Evolutionary conservation across 768 basidiomycete genomes (phyloP), one percentile per base, ranked within the genome.

Genomic region (Mycena floridula): DNA sequence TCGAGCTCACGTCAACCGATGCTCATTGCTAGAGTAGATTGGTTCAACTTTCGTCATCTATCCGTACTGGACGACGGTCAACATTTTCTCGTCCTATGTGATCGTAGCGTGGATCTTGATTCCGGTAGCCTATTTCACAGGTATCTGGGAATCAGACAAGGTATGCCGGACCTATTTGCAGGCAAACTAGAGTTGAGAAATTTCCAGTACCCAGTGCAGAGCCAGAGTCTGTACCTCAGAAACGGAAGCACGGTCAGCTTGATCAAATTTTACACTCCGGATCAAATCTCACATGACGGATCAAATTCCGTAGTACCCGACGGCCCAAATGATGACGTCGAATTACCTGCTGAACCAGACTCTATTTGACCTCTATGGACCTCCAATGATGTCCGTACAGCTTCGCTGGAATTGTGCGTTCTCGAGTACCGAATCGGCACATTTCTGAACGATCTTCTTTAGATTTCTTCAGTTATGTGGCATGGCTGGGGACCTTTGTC

Each of bases 41-140:
- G 48, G 51, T 25, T 58, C 57, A 11, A 25, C 51, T 8, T 37
- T 47, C 11, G 37, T 58, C 21, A 54, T 55, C 50, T 56, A 53
- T 39, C 57, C 57, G n/a, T 58, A 54, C 32, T 58, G 57, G 57
- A 41, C 57, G 25, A 52, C 56, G 43, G 50, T 56, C 23, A 58
- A 58, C 38, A 27, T 50, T 21, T 56, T 56, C 25, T 51, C 38
- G 7, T 51, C 54, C 6, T 54, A 47, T n/a, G 44, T 56, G 12
- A 45, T 58, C 7, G 55, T 47, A n/a, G 52, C 53, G 0, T 58
- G 55, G 57, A 53, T 58, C 39, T 45, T 58, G 2, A 46, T 58
- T 2, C 57, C 57, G 7, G 46, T 50, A 16, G 53, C 49, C 3
- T 54, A 53, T 26, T 22, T 58, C 48, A 54, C 53, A 13, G 55